Base-by-base conservation (phyloP, 805 yeast species). In the Ogataea dorogensis region DNA sequence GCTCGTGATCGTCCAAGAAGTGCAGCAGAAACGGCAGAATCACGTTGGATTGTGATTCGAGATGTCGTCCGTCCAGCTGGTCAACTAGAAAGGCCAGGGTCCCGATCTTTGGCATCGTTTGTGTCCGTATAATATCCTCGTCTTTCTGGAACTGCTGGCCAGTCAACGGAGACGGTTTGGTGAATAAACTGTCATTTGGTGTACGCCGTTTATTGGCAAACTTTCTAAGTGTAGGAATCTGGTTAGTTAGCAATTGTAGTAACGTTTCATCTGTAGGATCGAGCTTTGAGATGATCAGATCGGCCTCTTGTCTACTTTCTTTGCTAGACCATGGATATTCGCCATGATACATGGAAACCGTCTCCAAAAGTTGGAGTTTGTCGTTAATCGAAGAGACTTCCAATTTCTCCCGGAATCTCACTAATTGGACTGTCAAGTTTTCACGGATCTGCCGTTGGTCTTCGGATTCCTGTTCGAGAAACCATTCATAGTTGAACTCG, bases 1-100 rank as follows among this genome's bases (percentile, higher is more conserved):
- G 31, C 17, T 59, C 56, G 3, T 61, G 26, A 16, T 58, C 60
- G 34, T 60, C 64, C 19, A 60, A 36, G 17, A 50, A 55, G 17
- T 45, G 37, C 15, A 59, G 44, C 8, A 56, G 15, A 10, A 54
- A 24, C 4, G 63, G 61, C 8, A 60, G 24, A 2, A 59, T 33
- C 13, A 44, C 22, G 12, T 50, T 40, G 63, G 63, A 59, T 15
- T 51, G 37, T 10, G 7, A 5, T 16, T 53, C 56, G 7, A 58
- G 22, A 2, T 33, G 38, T 12, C 15, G 12, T 1, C 25, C 24
- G 10, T 11, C 12, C 13, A 44, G n/a, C 3, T 33, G 16, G 2
- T 35, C 33, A 11, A 50, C 22, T 8, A 49, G 10, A 17, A 19
- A 46, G 3, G 33, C 16, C 31, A 51, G 26, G n/a, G 34, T 40